A percentile compares a stretch with the other conserved stretches of the same genome.
These are phyloP conservation scores for Chloromonas sp. DNA, from an alignment of 163 green algal species.

Conservation along the genomic window DNA sequence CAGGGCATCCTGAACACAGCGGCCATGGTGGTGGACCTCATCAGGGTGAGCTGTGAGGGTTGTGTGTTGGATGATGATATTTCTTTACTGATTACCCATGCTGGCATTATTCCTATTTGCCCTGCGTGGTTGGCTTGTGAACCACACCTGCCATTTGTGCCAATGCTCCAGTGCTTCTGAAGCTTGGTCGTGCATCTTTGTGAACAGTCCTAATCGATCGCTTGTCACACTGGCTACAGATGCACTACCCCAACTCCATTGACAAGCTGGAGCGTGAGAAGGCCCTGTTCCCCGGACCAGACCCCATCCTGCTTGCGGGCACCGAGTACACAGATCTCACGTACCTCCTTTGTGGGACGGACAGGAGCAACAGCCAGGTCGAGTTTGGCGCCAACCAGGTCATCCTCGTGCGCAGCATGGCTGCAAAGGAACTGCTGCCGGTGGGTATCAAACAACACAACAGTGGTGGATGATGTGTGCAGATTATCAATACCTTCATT, in stretches of 20 bases:
- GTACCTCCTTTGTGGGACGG: background rate
- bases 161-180: too few relatives aligned
- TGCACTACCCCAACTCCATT: conserved; percentile 31
- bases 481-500: too few relatives aligned
- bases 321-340: conserved; percentile 20
- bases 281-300: conserved; percentile 57
- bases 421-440: conserved; percentile 38
- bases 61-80: background rate
- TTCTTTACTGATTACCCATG: background rate
- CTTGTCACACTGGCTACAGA: background rate
- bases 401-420: conserved; percentile 56
- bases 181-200: too few relatives aligned
- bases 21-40: conserved; percentile 50
- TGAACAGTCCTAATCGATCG: too few relatives aligned
- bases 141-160: too few relatives aligned
- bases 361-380: conserved; percentile 33
- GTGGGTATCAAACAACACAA: background rate
- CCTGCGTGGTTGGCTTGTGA: too few relatives aligned
- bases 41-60: conserved; percentile 18
- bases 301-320: conserved; percentile 52
- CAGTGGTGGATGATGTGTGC: too few relatives aligned
- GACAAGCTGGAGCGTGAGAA: conserved; percentile 59
- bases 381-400: conserved; percentile 71
- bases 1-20: conserved; percentile 63
- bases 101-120: too few relatives aligned